These are phyloP conservation scores for Rubia occidens DNA, from an alignment of 305 asterid species.

Conservation along the genomic window DNA sequence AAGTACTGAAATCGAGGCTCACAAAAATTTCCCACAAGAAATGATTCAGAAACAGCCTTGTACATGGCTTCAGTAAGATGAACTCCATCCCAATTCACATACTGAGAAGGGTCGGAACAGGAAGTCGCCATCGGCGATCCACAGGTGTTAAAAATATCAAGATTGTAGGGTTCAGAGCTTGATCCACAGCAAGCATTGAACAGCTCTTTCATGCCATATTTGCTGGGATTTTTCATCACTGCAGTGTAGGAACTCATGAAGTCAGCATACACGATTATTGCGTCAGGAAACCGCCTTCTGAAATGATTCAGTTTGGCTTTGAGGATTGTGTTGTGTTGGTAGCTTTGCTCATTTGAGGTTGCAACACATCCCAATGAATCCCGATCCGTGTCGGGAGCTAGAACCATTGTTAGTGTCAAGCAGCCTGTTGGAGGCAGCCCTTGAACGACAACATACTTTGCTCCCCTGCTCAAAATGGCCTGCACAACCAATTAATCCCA, in stretches of 20 bases:
- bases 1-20: constrained; percentile 44
- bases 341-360: constrained; percentile 32
- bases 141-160: constrained; percentile 38
- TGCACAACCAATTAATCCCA: constrained; percentile 11
- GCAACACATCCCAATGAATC: constrained; percentile 52
- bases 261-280: constrained; percentile 56
- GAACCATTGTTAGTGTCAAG: constrained; percentile 41
- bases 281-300: constrained; percentile 31
- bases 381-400: constrained; percentile 39
- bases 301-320: constrained; percentile 29
- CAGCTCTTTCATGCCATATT: constrained; percentile 45
- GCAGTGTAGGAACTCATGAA: constrained; percentile 41
- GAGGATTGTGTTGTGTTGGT: constrained; percentile 44
- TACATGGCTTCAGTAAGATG: constrained; percentile 77
- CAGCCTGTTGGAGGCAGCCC: constrained; percentile 87
- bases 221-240: constrained; percentile 28
- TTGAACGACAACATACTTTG: constrained; percentile 57
- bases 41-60: constrained; percentile 36
- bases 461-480: constrained; percentile 57
- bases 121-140: constrained; percentile 46
- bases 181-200: constrained; percentile 61
- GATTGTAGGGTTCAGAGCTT: constrained; percentile 40
- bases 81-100: constrained; percentile 79
- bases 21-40: constrained; percentile 36
- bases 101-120: constrained; percentile 45